Evolutionary conservation across 2,329 filamentous ascomycete species (phyloP), one percentile per base, ranked within the genome.

Genomic region (Aureobasidium melanogenum): DNA sequence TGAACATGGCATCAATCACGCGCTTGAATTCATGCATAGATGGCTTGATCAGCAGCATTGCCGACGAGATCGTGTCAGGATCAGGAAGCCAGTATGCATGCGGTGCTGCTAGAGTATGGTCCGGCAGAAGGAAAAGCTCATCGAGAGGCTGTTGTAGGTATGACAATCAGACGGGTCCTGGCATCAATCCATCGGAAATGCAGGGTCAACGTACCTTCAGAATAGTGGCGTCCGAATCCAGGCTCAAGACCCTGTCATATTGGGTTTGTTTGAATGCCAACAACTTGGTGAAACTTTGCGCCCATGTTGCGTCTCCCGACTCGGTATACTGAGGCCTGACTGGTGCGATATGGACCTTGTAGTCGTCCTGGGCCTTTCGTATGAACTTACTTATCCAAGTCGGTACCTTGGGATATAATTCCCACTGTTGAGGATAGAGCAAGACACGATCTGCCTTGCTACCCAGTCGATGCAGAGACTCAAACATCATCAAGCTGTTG

Each of bases 71-170:
- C 19, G 46, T 61, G 34, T 43, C 41, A 19, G 52, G 10, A 0
- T 81, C 81, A 6, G 80, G 76, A 1, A 83, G 75, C 87, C 87
- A 89, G 70, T 89, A 89, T 14, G 86, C 87, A 34, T 84, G 81
- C 1, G 87, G 84, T 80, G 88, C 86, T 2, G 86, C 86, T 5
- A 87, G 79, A 0, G 81, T 76, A 1, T 81, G 78, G 1, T 75
- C 70, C 0, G 87, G 87, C 1, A 87, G 76, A 44, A 87, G 78
- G 72, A 90, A 90, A 0, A 89, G 77, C 61, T 88, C 85, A 66
- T 90, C 87, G 76, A 89, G 81, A n/a, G 78, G 73, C 62, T 84
- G 76, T 39, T 3, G 12, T 30, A 34, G 14, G 36, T 55, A 32
- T 10, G 28, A 56, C 38, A 34, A n/a, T 56, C 19, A 56, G 39